Base-by-base conservation (phyloP, 2,329 filamentous ascomycete species). In the Dichotomopilus funicola region DNA sequence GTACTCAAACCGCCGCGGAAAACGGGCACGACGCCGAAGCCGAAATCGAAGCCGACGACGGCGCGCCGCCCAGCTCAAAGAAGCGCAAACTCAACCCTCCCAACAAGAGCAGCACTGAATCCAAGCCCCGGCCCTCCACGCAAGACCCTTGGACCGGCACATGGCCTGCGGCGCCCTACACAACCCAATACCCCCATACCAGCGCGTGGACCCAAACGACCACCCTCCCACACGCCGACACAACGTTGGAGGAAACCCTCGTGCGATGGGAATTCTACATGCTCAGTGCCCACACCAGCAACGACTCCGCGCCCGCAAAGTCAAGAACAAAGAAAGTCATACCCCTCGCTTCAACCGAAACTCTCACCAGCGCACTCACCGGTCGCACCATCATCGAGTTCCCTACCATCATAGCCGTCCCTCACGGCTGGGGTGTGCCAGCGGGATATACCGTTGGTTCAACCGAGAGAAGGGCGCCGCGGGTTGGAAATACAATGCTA, bases 381-480 rank as follows among this genome's bases (percentile, higher is more conserved):
- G 75, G 77, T 7, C 78, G 78, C 36, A 78, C 76, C 0, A 75
- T 91, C 0, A 71, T 89, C 6, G 88, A 91, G 64, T 91, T 85
- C 58, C 88, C 88, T 1, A 89, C 86, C 0, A 75, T 91, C 10
- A 83, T 86, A 64, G 77, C 80, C 5, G 71, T 88, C 6, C 69
- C 75, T 6, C 43, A 37, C 1, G 51, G 37, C 6, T 6, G 8
- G 4, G 61, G 57, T 0, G 55, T 68, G n/a, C 67, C 68, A 0
- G 41, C 58, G 1, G 65, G 64, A 0, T 63, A 61, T 46, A 43
- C 60, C 1, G 44, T 66, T 1, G 66, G 62, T 61, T 60, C 10
- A 61, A 62, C 4, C 60, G 60, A 0, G 58, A 53, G 33, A 53
- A 55, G 54, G 53, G 38, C 9, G 42, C 13, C 47, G 3, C 31